Conservation (phyloP, 2,329 filamentous ascomycete genomes). For the Chaetothyriales sp. region DNA sequence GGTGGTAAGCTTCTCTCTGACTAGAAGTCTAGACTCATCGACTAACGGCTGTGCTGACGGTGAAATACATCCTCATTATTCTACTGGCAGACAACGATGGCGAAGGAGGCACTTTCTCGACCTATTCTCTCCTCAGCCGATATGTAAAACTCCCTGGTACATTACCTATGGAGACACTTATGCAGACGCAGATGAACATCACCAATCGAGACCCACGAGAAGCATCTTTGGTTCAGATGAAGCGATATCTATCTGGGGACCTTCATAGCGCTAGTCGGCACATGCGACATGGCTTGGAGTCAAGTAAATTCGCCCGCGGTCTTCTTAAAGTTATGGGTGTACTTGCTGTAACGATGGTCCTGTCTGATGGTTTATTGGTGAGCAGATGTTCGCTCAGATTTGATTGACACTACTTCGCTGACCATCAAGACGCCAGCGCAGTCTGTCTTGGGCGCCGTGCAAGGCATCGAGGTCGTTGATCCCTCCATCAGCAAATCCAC, state of each 20-base stretch:
- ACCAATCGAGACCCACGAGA: constrained; percentile 39
- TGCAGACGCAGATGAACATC: constrained; percentile 30
- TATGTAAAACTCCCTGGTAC: constrained; percentile 27
- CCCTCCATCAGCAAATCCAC: constrained; percentile 33
- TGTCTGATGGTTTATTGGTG: constrained; percentile 40
- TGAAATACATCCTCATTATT: constrained; percentile 44
- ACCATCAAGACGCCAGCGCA: constrained; percentile 36
- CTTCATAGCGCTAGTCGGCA: constrained; percentile 30
- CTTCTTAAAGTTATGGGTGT: constrained; percentile 40
- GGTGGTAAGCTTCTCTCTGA: constrained; percentile 22
- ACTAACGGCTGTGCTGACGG: constrained; percentile 20
- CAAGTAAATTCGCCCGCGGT: constrained; percentile 31
- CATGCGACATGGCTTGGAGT: constrained; percentile 35
- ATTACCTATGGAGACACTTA: background rate
- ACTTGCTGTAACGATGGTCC: constrained; percentile 40
- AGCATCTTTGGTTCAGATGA: constrained; percentile 33
- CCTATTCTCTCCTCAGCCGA: constrained; percentile 39
- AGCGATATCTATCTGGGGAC: constrained; percentile 33
- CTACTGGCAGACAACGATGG: constrained; percentile 43
- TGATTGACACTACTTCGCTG: background rate
- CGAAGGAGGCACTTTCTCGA: constrained; percentile 44
- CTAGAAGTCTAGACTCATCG: background rate
- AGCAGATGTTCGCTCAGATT: background rate
- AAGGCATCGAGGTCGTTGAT: constrained; percentile 38
- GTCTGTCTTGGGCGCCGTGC: constrained; percentile 44